phyloP scores from a whole-genome alignment of 345 rosid species.

The Arabis alpina region DNA sequence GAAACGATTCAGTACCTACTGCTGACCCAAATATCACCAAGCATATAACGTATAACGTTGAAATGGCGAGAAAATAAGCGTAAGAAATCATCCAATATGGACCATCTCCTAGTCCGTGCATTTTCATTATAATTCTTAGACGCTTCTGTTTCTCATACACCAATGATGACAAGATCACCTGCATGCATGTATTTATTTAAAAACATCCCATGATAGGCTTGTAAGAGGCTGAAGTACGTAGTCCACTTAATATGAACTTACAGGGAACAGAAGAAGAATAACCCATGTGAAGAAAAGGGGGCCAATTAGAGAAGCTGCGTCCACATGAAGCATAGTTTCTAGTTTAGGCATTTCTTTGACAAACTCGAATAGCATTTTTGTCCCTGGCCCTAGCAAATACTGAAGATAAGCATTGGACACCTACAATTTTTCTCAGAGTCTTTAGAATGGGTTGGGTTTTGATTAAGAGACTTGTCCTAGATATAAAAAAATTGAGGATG shows the following conservation, averaged over 20 bases:
- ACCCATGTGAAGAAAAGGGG: conserved; percentile 64
- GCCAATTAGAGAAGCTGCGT: conserved; percentile 75
- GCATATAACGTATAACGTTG: conserved; percentile 62
- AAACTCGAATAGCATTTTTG: conserved; percentile 61
- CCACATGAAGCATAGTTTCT: conserved; percentile 50
- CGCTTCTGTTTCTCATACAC: conserved; percentile 86
- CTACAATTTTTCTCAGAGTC: conserved; percentile 49
- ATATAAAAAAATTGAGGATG: not conserved
- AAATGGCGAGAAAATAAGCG: conserved; percentile 72
- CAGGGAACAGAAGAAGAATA: conserved; percentile 71
- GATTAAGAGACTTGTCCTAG: conserved; percentile 39
- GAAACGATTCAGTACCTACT: conserved; percentile 52
- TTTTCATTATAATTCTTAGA: conserved; percentile 91
- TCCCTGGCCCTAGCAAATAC: conserved; percentile 55
- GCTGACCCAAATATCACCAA: conserved; percentile 76
- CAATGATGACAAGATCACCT: conserved; percentile 72
- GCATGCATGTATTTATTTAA: conserved; percentile 4
- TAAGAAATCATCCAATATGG: conserved; percentile 92
- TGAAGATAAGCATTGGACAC: conserved; percentile 78
- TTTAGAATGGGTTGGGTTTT: conserved; percentile 47
- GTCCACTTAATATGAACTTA: conserved; percentile 48
- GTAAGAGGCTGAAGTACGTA: conserved; percentile 5
- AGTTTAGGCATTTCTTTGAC: conserved; percentile 83
- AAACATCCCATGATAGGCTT: not conserved
- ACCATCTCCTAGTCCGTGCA: conserved; percentile 97